Evolutionary conservation across 495 filamentous ascomycete species (phyloP).

Genomic region (Clavariopsis aquatica): DNA sequence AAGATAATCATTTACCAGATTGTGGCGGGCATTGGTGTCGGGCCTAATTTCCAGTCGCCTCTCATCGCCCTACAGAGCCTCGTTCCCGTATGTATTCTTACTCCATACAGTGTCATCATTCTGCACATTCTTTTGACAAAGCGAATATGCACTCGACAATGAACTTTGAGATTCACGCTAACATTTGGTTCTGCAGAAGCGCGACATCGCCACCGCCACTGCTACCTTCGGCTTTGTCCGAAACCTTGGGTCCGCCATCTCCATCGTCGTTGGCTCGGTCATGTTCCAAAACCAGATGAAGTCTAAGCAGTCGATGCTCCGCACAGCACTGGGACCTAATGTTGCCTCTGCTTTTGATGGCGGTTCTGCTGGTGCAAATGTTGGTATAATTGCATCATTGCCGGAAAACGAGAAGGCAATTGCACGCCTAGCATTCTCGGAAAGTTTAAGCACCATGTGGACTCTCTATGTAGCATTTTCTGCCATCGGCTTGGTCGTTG

Average conservation of each 20-base stretch:
- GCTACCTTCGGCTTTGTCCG: slow-evolving; percentile 74
- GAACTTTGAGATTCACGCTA: neutral
- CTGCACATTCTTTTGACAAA: too few species aligned
- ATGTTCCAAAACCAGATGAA: slow-evolving; percentile 69
- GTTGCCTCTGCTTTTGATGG: slow-evolving; percentile 47
- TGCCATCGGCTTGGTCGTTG: slow-evolving; percentile 43
- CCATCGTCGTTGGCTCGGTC: slow-evolving; percentile 76
- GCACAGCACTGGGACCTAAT: slow-evolving; percentile 35
- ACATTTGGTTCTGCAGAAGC: slow-evolving; percentile 47
- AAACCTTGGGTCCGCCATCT: slow-evolving; percentile 68
- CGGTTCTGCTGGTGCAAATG: slow-evolving; percentile 50
- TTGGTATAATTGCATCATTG: slow-evolving; percentile 46
- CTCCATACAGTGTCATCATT: too few species aligned
- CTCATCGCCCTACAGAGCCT: slow-evolving; percentile 78
- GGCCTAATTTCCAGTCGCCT: slow-evolving; percentile 71
- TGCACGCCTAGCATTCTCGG: slow-evolving; percentile 46
- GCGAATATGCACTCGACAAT: neutral
- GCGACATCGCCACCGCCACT: slow-evolving; percentile 76
- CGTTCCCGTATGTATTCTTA: slow-evolving; percentile 44
- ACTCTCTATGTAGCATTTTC: slow-evolving; percentile 50
- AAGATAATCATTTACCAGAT: slow-evolving; percentile 66
- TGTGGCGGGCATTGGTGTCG: slow-evolving; percentile 65
- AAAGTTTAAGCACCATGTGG: slow-evolving; percentile 52
- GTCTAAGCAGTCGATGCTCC: slow-evolving; percentile 20
- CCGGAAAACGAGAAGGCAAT: slow-evolving; percentile 41